A percentile compares a stretch with the other conserved stretches of the same genome.
Evolutionary conservation across 805 yeast species (phyloP).

Genomic region (Saturnispora silvae): DNA sequence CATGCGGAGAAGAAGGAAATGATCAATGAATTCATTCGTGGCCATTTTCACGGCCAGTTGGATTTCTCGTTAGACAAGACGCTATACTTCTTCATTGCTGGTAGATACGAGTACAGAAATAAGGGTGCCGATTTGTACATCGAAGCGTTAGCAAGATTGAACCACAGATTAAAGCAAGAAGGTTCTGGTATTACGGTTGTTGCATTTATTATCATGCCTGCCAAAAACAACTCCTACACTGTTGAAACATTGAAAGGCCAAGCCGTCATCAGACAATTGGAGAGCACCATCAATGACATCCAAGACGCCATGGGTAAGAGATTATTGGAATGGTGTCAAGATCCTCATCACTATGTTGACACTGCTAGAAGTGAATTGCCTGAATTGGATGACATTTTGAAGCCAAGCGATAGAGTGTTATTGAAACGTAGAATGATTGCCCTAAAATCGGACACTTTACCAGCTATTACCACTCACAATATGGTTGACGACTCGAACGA

Average conservation of each 20-base stretch:
- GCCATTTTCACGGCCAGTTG: slow-evolving; percentile 94
- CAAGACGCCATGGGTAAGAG: slow-evolving; percentile 80
- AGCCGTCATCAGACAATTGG: slow-evolving; percentile 88
- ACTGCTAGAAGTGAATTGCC: slow-evolving; percentile 43
- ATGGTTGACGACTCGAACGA: slow-evolving; percentile 88
- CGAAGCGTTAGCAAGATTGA: slow-evolving; percentile 85
- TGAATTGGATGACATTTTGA: slow-evolving; percentile 69
- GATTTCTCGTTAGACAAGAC: slow-evolving; percentile 94
- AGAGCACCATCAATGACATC: slow-evolving; percentile 78
- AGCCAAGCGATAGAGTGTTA: slow-evolving; percentile 78
- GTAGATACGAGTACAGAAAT: slow-evolving; percentile 92
- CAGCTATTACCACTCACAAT: slow-evolving; percentile 95
- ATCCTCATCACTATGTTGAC: slow-evolving; percentile 32
- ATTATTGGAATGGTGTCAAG: slow-evolving; percentile 74
- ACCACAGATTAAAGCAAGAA: slow-evolving; percentile 70
- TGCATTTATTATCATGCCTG: slow-evolving; percentile 97
- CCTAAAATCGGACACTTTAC: slow-evolving; percentile 75
- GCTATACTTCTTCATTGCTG: slow-evolving; percentile 90
- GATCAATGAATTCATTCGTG: slow-evolving; percentile 88
- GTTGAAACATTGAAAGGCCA: slow-evolving; percentile 94
- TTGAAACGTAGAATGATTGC: slow-evolving; percentile 91
- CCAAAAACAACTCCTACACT: slow-evolving; percentile 85
- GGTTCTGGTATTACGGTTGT: slow-evolving; percentile 89
- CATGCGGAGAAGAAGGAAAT: slow-evolving; percentile 88
- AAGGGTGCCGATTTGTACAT: slow-evolving; percentile 95